Evolutionary conservation across 2,329 filamentous ascomycete species (phyloP).

Genomic region (Cytospora piceicola): DNA sequence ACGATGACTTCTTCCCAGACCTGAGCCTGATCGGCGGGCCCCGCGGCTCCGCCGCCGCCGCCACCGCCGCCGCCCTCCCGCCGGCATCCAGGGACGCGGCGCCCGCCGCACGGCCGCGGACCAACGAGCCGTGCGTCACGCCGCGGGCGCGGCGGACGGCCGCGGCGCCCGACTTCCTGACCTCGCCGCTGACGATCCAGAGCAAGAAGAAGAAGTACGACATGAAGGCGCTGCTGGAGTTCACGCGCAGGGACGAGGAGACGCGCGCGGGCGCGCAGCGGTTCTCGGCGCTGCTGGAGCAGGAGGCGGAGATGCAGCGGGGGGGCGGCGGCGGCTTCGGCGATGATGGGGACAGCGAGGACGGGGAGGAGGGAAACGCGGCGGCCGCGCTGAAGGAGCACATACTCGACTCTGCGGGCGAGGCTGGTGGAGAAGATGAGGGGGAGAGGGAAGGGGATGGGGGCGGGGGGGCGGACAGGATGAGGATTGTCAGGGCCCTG

Average conservation of each 20-base stretch:
- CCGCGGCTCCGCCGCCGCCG: constrained; percentile 29
- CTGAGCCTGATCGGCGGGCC: constrained; percentile 49
- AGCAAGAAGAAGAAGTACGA: constrained; percentile 64
- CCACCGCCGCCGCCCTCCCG: constrained; percentile 31
- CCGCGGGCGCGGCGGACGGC: constrained; percentile 54
- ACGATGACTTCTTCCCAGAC: constrained; percentile 61
- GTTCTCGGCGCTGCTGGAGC: constrained; percentile 43
- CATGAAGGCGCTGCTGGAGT: constrained; percentile 63
- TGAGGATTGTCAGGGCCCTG: constrained; percentile 49
- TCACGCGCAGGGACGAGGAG: constrained; percentile 62
- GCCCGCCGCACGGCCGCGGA: constrained; percentile 48
- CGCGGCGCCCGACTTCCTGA: constrained; percentile 38
- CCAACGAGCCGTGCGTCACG: constrained; percentile 41
- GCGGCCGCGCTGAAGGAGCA: constrained; percentile 34
- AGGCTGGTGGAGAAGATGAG: constrained; percentile 32
- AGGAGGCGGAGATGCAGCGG: constrained; percentile 32
- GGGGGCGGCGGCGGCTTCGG: constrained; percentile 26
- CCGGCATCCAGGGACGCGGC: constrained; percentile 42
- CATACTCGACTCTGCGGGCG: constrained; percentile 37
- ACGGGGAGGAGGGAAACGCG: constrained; percentile 11
- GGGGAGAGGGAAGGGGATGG: constrained; percentile 49
- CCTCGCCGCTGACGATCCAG: constrained; percentile 54
- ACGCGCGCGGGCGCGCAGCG: constrained; percentile 58
- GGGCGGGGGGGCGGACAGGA: constrained; percentile 44
- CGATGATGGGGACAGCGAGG: constrained; percentile 20